Conservation (phyloP, 805 yeast species). For the Candida nitratophila region DNA sequence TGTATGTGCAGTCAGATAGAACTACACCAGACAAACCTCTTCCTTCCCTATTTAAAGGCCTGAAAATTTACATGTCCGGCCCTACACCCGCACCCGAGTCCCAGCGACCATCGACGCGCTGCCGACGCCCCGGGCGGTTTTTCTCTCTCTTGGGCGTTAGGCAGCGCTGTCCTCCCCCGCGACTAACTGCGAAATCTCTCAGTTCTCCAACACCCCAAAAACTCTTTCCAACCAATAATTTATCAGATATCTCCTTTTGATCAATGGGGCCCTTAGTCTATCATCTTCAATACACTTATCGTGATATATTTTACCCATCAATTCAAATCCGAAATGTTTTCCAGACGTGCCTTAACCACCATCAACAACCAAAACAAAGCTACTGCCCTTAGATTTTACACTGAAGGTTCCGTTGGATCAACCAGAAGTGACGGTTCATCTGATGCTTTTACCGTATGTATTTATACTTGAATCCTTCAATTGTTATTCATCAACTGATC, state of each 20-base stretch:
- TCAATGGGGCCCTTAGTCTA: background rate
- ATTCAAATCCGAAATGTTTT: conserved; percentile 18
- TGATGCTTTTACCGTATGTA: conserved; percentile 53
- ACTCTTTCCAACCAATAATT: background rate
- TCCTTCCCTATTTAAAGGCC: too few species aligned
- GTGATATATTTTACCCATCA: background rate
- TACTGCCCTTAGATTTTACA: conserved; percentile 28
- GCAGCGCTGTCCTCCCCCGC: background rate
- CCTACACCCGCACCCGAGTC: too few species aligned
- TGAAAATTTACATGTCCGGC: too few species aligned
- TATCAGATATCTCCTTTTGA: conserved; percentile 1
- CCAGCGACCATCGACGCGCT: too few species aligned
- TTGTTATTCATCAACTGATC: too few species aligned
- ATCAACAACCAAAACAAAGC: conserved; percentile 22
- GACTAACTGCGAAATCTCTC: background rate
- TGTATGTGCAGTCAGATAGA: too few species aligned
- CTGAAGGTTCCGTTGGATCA: conserved; percentile 59
- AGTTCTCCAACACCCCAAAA: background rate
- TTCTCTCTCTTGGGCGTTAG: too few species aligned
- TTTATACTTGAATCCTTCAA: too few species aligned
- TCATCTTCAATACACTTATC: background rate
- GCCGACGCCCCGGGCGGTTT: too few species aligned
- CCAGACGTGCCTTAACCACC: conserved; percentile 33
- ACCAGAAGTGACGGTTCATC: conserved; percentile 45
- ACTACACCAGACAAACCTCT: too few species aligned